Evolutionary conservation across 345 rosid species (phyloP).

Genomic region (Anacardium occidentale): DNA sequence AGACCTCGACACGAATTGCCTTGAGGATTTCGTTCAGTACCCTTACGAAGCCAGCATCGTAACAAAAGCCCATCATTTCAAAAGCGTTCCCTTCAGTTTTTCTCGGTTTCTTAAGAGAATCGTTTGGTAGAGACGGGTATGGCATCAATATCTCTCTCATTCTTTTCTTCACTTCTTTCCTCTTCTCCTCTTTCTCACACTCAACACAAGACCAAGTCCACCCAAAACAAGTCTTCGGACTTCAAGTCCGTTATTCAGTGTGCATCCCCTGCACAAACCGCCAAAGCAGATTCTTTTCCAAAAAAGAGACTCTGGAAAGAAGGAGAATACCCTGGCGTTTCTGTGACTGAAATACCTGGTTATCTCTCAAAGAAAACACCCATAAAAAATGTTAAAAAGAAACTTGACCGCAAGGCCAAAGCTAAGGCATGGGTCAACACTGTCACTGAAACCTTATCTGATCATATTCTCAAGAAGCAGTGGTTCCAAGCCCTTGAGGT

Average conservation of each 20-base stretch:
- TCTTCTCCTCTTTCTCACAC: constrained; percentile 44
- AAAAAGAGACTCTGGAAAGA: constrained; percentile 71
- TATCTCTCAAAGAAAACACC: constrained; percentile 43
- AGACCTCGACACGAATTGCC: no score
- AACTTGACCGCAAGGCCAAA: constrained; percentile 53
- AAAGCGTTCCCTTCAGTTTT: no score
- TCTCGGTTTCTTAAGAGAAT: no score
- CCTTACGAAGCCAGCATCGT: no score
- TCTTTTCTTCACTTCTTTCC: constrained; percentile 50
- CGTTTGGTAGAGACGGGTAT: neutral
- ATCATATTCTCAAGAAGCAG: constrained; percentile 67
- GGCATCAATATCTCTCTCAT: constrained; percentile 51
- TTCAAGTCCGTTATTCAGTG: constrained; percentile 21
- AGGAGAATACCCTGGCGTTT: constrained; percentile 73
- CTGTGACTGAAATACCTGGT: constrained; percentile 31
- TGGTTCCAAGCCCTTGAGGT: constrained; percentile 88
- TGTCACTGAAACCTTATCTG: constrained; percentile 78
- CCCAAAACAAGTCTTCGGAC: constrained; percentile 1
- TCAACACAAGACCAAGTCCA: constrained; percentile 1
- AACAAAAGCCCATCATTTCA: no score
- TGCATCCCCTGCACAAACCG: constrained; percentile 21
- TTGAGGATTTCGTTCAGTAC: no score
- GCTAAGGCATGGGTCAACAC: constrained; percentile 80
- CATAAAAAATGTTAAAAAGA: constrained; percentile 71
- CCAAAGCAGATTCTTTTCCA: constrained; percentile 26